phyloP scores from a whole-genome alignment of 148 eudicot genomes.

The Salicornia ramosissima region DNA sequence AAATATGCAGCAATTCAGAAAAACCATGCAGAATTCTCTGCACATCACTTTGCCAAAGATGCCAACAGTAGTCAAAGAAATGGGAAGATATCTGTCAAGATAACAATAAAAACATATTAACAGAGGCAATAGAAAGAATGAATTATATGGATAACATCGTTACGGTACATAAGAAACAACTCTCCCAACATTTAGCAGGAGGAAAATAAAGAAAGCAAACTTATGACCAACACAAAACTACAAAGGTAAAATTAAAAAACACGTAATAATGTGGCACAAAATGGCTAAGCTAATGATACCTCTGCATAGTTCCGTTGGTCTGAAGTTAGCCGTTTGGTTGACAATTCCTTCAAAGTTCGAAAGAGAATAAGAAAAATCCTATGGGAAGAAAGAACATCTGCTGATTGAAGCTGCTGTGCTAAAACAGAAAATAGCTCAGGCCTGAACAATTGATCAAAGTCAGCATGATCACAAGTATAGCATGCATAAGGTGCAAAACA shows the following conservation, averaged over 20 bases:
- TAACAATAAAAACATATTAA: conserved; percentile 20
- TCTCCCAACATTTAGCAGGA: neutral
- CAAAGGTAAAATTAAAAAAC: conserved; percentile 5
- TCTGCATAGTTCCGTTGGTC: conserved; percentile 87
- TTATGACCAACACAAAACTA: conserved; percentile 1
- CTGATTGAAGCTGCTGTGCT: conserved; percentile 90
- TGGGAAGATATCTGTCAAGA: conserved; percentile 89
- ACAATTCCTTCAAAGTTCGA: conserved; percentile 82
- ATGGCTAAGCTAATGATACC: conserved; percentile 36
- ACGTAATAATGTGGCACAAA: neutral
- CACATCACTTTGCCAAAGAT: conserved; percentile 90
- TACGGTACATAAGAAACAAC: neutral
- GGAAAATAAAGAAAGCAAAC: conserved; percentile 7
- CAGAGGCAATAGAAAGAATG: conserved; percentile 7
- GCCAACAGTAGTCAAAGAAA: conserved; percentile 96
- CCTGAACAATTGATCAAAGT: conserved; percentile 46
- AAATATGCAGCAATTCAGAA: conserved; percentile 49
- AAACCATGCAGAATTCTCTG: conserved; percentile 70
- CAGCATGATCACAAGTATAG: conserved; percentile 6
- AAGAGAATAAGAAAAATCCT: conserved; percentile 93
- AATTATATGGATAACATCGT: neutral
- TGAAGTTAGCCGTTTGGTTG: conserved; percentile 82
- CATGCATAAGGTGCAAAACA: too few species aligned
- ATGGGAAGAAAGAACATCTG: conserved; percentile 77
- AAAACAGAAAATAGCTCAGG: conserved; percentile 68